A percentile compares a stretch with the other conserved stretches of the same genome.
phyloP scores from a whole-genome alignment of 2,329 filamentous ascomycete genomes.

The Colletotrichum chrysophilum region DNA sequence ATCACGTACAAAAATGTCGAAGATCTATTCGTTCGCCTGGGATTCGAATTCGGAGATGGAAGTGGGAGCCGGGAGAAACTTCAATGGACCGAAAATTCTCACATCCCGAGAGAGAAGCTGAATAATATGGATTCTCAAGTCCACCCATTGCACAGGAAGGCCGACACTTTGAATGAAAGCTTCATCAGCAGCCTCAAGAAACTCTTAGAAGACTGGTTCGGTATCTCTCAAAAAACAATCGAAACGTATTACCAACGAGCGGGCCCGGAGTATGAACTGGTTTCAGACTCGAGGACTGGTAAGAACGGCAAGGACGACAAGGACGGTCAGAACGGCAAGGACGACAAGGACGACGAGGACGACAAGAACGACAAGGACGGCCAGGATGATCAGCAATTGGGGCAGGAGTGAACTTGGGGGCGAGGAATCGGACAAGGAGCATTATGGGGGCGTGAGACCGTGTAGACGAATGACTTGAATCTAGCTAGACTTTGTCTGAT shows the following conservation, averaged over 20 bases:
- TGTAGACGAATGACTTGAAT: neutral
- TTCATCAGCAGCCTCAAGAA: neutral
- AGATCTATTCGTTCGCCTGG: neutral
- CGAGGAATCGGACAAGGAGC: neutral
- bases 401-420: neutral
- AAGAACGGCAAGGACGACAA: too few relatives aligned
- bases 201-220: neutral
- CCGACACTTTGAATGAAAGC: neutral
- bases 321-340: too few relatives aligned
- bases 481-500: neutral
- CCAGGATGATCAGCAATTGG: neutral
- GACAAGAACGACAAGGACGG: too few relatives aligned
- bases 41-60: neutral
- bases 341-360: too few relatives aligned
- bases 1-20: neutral
- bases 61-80: neutral
- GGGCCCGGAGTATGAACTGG: neutral
- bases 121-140: neutral
- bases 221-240: neutral
- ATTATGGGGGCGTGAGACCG: neutral
- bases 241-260: neutral
- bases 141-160: neutral
- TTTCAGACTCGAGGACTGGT: neutral
- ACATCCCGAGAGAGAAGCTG: neutral
- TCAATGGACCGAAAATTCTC: neutral